Evolutionary conservation across 2,329 filamentous ascomycete genomes (phyloP).

Genomic region (Ceratocystis eucalypticola): DNA sequence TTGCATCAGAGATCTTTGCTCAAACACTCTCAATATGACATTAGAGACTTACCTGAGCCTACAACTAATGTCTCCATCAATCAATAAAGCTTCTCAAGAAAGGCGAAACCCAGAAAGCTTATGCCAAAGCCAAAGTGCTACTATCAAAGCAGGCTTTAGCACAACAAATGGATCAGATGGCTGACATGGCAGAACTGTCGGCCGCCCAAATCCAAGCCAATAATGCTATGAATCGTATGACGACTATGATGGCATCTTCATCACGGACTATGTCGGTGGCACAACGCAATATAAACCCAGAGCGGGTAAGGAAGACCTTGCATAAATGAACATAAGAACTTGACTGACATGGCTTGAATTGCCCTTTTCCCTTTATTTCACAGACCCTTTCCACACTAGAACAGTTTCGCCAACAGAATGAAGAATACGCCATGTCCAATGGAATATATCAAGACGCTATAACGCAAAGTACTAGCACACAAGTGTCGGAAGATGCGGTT

Average conservation of each 20-base stretch:
- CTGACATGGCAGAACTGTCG: slow-evolving; percentile 49
- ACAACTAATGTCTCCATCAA: not conserved
- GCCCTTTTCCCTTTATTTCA: not conserved
- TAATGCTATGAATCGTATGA: slow-evolving; percentile 53
- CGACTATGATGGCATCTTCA: slow-evolving; percentile 48
- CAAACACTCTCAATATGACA: not conserved
- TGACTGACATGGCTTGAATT: not conserved
- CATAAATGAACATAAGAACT: not conserved
- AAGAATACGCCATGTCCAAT: slow-evolving; percentile 50
- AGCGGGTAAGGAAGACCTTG: slow-evolving; percentile 32
- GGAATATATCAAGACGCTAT: slow-evolving; percentile 80
- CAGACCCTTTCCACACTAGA: slow-evolving; percentile 47
- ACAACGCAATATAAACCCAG: slow-evolving; percentile 45
- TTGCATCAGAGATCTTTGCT: not conserved
- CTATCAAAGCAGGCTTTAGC: slow-evolving; percentile 48
- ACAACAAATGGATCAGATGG: slow-evolving; percentile 50
- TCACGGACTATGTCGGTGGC: slow-evolving; percentile 45
- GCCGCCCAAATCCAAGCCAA: slow-evolving; percentile 50
- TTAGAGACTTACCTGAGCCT: not conserved
- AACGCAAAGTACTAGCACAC: slow-evolving; percentile 56
- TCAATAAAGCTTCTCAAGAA: slow-evolving; percentile 39
- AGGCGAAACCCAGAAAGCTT: slow-evolving; percentile 49
- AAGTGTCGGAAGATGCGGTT: slow-evolving; percentile 70
- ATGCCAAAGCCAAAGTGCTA: slow-evolving; percentile 50
- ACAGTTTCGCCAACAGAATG: slow-evolving; percentile 48